Evolutionary conservation across 202 grass and related monocot genomes (phyloP).

Genomic region (Saccharum hybrid): DNA sequence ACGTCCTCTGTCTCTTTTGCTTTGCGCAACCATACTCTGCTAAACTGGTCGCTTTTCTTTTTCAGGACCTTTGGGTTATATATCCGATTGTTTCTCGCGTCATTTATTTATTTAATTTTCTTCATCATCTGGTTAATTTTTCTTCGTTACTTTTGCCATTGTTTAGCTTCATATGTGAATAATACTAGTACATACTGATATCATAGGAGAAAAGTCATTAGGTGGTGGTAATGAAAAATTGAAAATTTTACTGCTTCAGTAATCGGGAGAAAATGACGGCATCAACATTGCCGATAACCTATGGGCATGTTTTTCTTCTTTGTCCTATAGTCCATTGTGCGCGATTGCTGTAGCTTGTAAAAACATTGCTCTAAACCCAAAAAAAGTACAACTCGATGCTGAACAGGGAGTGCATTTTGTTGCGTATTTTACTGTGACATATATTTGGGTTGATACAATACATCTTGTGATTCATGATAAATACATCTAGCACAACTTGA

Average conservation of each 20-base stretch:
- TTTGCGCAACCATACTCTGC: conserved; percentile 30
- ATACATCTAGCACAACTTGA: too few relatives aligned
- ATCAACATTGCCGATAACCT: not conserved
- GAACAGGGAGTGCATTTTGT: not conserved
- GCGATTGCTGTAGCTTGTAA: too few relatives aligned
- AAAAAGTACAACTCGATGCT: not conserved
- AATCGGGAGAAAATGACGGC: not conserved
- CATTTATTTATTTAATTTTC: not conserved
- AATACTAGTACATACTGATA: not conserved
- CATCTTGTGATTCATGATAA: too few relatives aligned
- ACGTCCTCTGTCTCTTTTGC: conserved; percentile 41
- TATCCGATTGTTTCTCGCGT: not conserved
- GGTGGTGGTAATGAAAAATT: not conserved
- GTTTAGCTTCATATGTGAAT: not conserved
- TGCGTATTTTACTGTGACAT: not conserved
- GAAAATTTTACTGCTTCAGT: not conserved
- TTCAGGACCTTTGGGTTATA: not conserved
- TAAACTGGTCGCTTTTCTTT: conserved; percentile 23
- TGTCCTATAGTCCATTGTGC: not conserved
- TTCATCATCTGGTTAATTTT: not conserved
- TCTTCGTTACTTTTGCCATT: not conserved
- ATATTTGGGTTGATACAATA: not conserved
- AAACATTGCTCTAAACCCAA: not conserved
- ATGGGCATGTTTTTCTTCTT: not conserved
- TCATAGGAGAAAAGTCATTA: not conserved